Evolutionary conservation across 805 yeast genomes (phyloP), one percentile per base, ranked within the genome.

Genomic region (Metschnikowia aberdeeniae): DNA sequence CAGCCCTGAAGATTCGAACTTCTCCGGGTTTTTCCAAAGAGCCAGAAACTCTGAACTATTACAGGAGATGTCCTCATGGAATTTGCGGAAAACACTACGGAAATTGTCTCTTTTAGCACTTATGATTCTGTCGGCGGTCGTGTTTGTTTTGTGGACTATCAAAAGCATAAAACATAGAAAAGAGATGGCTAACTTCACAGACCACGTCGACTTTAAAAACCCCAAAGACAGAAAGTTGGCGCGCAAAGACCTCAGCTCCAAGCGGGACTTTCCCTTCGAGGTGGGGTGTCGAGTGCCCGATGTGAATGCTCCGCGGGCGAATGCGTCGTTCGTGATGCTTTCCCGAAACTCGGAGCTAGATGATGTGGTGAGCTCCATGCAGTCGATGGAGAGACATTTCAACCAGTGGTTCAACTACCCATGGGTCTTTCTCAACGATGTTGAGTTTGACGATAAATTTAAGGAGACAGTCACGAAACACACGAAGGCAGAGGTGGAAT

Each of bases 381-480:
- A 70, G 27, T 81, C 90, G 3, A 59, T 93, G 44, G 98, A 92
- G 61, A 72, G 87, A 22, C 96, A 85, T 61, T 92, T 90, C 68
- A 92, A 92, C 62, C 90, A 90, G 56, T 89, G 96, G 96, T 93
- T 75, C 63, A 78, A 85, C 53, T 93, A 93, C 61, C 97, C 97
- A 0, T 93, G 95, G 83, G 84, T 88, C 1, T 88, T 93, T 55
- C 64, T 93, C 14, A 92, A 90, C 60, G 88, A 92, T 62, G 89
- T 78, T 47, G 81, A 79, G 13, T 90, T 92, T 57, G 70, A 74
- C 19, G 76, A 77, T 1, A 76, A 80, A 14, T 93, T 93, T 63
- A 79, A 76, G 55, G 56, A 55, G 1, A 65, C 72, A 1, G 82
- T 89, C 0, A 42, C 53, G 11, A 60, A 71, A 35, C 67, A 77